Evolutionary conservation across 192 early-diverging fungal genomes (phyloP).

Genomic region (Funneliformis mosseae): DNA sequence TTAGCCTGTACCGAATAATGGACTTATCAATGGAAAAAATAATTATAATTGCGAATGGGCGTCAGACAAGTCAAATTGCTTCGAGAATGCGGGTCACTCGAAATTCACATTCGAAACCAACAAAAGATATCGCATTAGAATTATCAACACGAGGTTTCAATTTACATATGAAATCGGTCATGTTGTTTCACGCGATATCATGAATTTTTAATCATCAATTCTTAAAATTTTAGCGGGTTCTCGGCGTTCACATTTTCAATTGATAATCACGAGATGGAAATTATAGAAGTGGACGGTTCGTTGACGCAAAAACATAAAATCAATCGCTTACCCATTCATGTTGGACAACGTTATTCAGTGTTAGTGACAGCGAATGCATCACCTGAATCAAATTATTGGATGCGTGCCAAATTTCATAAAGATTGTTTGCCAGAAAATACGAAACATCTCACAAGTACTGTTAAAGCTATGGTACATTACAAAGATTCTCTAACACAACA

Average conservation of each 20-base stretch:
- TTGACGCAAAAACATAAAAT: constrained; percentile 36
- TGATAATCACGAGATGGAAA: constrained; percentile 64
- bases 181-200: not conserved
- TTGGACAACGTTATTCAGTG: constrained; percentile 56
- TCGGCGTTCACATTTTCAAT: constrained; percentile 67
- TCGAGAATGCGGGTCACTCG: constrained; percentile 26
- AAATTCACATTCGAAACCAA: constrained; percentile 39
- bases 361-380: constrained; percentile 47
- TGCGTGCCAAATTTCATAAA: constrained; percentile 46
- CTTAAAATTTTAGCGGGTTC: constrained; percentile 49
- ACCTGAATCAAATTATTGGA: constrained; percentile 48
- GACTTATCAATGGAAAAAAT: constrained; percentile 55
- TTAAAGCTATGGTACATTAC: constrained; percentile 47
- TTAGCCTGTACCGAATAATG: constrained; percentile 45
- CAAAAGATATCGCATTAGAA: constrained; percentile 56
- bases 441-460: constrained; percentile 35
- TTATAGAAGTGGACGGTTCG: constrained; percentile 74
- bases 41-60: constrained; percentile 43
- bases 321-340: constrained; percentile 46
- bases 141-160: constrained; percentile 56
- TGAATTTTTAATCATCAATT: not conserved
- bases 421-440: constrained; percentile 38
- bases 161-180: not conserved
- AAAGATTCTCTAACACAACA: constrained; percentile 35
- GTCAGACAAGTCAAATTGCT: constrained; percentile 31